Percentiles rank a stretch among this genome's conserved stretches.
Conservation (phyloP, 306 rosid genomes). For the Mucuna pruriens region DNA sequence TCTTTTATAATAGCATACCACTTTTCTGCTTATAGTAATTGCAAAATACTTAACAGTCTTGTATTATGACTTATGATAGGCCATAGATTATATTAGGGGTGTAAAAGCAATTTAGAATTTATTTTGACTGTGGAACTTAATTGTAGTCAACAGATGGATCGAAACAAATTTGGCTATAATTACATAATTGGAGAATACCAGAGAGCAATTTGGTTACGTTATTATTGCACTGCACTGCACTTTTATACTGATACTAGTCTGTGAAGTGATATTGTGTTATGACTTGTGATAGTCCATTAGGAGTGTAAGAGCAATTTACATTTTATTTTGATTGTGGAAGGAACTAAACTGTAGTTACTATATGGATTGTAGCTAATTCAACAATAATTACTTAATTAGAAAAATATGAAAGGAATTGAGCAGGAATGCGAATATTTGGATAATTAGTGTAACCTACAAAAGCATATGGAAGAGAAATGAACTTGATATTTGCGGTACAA, state of each 20-base stretch:
- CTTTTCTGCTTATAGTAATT: conserved; percentile 4
- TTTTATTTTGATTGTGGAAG: neutral
- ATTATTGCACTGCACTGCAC: neutral
- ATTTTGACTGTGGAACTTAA: neutral
- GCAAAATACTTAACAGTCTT: neutral
- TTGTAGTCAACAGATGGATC: conserved; percentile 3
- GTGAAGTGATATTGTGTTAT: neutral
- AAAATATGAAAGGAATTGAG: neutral
- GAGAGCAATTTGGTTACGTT: conserved; percentile 1
- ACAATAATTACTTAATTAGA: neutral
- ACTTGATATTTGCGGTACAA: neutral
- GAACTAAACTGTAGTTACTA: neutral
- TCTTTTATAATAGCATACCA: neutral
- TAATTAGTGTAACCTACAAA: neutral
- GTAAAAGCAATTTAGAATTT: neutral
- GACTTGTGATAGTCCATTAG: neutral
- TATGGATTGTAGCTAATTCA: neutral
- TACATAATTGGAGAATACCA: neutral
- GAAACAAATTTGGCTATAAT: neutral
- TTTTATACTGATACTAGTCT: conserved; percentile 5
- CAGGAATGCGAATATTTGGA: neutral
- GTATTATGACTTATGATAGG: neutral
- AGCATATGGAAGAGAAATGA: conserved; percentile 14
- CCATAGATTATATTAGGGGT: neutral
- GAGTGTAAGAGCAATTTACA: neutral